Evolutionary conservation across 345 rosid species (phyloP).

Genomic region (Citropsis articulata): DNA sequence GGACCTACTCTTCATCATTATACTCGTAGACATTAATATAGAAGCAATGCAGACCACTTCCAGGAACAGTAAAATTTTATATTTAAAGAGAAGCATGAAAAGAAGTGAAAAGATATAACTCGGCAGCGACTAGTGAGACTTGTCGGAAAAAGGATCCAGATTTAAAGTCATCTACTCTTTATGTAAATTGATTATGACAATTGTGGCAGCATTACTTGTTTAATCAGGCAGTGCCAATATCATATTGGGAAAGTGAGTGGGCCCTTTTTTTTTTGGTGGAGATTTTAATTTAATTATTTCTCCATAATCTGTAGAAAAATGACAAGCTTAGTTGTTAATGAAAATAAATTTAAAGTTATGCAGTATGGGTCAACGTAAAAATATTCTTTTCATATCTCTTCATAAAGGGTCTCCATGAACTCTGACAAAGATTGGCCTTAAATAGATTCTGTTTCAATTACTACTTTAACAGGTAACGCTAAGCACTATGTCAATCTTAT

Average conservation of each 20-base stretch:
- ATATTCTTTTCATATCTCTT: background rate
- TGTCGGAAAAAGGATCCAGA: background rate
- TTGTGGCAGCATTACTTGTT: background rate
- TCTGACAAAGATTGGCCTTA: background rate
- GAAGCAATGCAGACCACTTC: background rate
- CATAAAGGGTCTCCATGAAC: background rate
- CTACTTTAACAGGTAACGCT: background rate
- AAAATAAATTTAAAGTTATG: background rate
- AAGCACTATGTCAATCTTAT: slow-evolving; percentile 13
- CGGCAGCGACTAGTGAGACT: background rate
- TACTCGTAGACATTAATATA: background rate
- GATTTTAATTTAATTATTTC: background rate
- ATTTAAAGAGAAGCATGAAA: background rate
- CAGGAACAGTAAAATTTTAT: background rate
- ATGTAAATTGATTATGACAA: background rate
- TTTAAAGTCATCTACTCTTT: background rate
- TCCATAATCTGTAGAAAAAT: background rate
- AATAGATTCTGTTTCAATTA: background rate
- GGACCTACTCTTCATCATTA: slow-evolving; percentile 6
- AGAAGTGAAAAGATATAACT: background rate
- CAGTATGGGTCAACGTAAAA: background rate
- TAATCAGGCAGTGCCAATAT: background rate
- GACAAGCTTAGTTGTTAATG: background rate
- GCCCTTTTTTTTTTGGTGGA: background rate
- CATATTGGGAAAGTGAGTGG: background rate